Evolutionary conservation across 164 flowering plant genomes (phyloP).

Genomic region (Echeveria elegans): DNA sequence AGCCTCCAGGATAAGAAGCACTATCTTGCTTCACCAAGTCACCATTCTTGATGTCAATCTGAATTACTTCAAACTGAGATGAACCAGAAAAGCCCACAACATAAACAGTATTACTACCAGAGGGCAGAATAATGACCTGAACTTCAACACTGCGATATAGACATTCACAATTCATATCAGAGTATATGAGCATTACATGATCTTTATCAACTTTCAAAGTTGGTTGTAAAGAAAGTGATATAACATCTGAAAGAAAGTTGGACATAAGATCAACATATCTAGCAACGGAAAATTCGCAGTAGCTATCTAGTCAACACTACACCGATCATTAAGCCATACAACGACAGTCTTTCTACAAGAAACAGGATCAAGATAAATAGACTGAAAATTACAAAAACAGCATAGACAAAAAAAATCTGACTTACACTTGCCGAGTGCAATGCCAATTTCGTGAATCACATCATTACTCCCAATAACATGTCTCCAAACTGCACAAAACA

Average conservation of each 20-base stretch:
- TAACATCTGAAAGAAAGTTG: slow-evolving; percentile 48
- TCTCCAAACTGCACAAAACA: slow-evolving; percentile 81
- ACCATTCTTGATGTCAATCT: slow-evolving; percentile 59
- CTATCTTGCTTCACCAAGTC: slow-evolving; percentile 47
- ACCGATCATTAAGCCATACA: too few relatives aligned
- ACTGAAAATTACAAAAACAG: too few relatives aligned
- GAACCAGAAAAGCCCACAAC: slow-evolving; percentile 54
- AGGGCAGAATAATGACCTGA: slow-evolving; percentile 51
- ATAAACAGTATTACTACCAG: slow-evolving; percentile 42
- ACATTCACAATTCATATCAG: slow-evolving; percentile 4
- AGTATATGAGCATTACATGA: slow-evolving; percentile 45
- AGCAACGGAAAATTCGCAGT: too few relatives aligned
- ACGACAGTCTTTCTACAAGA: too few relatives aligned
- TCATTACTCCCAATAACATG: slow-evolving; percentile 75
- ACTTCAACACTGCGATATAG: slow-evolving; percentile 55
- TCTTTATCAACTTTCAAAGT: slow-evolving; percentile 56
- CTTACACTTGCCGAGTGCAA: slow-evolving; percentile 83
- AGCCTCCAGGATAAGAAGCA: slow-evolving; percentile 48
- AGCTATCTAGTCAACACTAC: too few relatives aligned
- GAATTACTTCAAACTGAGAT: slow-evolving; percentile 39
- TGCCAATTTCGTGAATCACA: slow-evolving; percentile 52
- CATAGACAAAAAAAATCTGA: too few relatives aligned
- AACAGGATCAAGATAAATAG: too few relatives aligned
- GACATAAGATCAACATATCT: too few relatives aligned
- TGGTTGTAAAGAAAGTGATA: slow-evolving; percentile 70